phyloP scores from a whole-genome alignment of 1,284 basidiomycete genomes.

The Coriolopsis trogii region DNA sequence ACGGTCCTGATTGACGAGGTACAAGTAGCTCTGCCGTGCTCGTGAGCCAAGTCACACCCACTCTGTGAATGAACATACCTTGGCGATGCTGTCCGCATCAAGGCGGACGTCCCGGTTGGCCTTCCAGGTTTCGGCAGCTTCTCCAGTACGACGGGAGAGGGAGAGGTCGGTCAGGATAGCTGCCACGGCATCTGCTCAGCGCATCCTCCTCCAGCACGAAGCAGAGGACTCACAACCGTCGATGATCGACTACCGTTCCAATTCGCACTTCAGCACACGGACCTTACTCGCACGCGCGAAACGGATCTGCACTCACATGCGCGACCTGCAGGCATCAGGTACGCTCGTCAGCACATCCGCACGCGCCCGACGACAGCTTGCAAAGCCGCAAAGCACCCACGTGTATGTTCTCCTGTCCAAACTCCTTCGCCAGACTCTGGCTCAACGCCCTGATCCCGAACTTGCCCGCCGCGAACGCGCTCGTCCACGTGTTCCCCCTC shows the following conservation, averaged over 20 bases:
- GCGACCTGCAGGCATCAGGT: constrained; percentile 44
- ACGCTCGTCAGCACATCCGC: not conserved
- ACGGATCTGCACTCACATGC: constrained; percentile 43
- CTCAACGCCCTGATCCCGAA: constrained; percentile 65
- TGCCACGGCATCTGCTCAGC: constrained; percentile 1
- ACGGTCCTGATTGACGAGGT: constrained; percentile 42
- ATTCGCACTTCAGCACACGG: not conserved
- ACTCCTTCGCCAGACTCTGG: constrained; percentile 80
- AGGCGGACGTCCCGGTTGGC: constrained; percentile 51
- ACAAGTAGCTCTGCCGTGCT: constrained; percentile 38
- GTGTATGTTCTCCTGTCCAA: constrained; percentile 78
- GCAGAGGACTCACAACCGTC: constrained; percentile 35
- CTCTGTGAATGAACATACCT: constrained; percentile 36
- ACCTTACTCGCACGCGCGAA: not conserved
- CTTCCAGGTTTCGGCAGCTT: constrained; percentile 43
- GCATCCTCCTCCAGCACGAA: too few relatives aligned
- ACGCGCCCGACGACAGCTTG: not conserved
- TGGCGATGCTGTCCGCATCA: constrained; percentile 65
- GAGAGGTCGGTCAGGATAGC: constrained; percentile 53
- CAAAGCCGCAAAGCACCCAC: constrained; percentile 36
- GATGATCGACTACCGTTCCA: constrained; percentile 34
- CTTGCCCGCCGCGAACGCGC: constrained; percentile 70
- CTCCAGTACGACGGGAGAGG: constrained; percentile 12
- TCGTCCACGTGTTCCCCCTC: constrained; percentile 65
- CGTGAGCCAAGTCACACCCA: not conserved